These are phyloP conservation scores for Strobilomyces dryophilus DNA, from an alignment of 768 basidiomycete genomes.

Conservation along the genomic window DNA sequence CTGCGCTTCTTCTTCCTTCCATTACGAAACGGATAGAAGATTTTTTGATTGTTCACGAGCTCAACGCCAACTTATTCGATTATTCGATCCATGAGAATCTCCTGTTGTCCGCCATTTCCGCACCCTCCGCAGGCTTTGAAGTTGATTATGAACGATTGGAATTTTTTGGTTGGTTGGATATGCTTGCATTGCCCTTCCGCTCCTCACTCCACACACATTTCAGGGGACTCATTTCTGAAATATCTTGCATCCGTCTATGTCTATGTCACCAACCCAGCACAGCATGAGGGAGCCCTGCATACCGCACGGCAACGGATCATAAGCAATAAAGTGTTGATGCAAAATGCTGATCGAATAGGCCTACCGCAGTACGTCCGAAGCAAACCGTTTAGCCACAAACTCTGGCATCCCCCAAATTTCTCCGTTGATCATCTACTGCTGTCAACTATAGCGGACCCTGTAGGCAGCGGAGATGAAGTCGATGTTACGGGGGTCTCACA, in stretches of 20 bases:
- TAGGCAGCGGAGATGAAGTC: slow-evolving; percentile 30
- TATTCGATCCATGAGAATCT: slow-evolving; percentile 57
- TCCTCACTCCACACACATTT: slow-evolving; percentile 7
- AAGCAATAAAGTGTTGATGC: slow-evolving; percentile 65
- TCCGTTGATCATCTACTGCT: slow-evolving; percentile 22
- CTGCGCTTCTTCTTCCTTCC: slow-evolving; percentile 68
- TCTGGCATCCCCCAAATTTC: slow-evolving; percentile 59
- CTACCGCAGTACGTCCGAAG: slow-evolving; percentile 72
- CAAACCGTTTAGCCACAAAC: slow-evolving; percentile 60
- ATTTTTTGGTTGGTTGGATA: slow-evolving; percentile 66
- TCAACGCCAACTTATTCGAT: slow-evolving; percentile 66
- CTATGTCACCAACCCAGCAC: slow-evolving; percentile 63
- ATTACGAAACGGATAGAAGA: slow-evolving; percentile 71
- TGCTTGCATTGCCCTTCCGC: slow-evolving; percentile 20
- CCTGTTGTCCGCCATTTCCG: slow-evolving; percentile 62
- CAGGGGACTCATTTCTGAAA: slow-evolving; percentile 82
- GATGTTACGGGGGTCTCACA: slow-evolving; percentile 9
- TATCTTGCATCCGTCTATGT: slow-evolving; percentile 70
- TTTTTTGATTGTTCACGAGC: slow-evolving; percentile 69
- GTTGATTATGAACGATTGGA: slow-evolving; percentile 83
- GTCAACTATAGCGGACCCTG: slow-evolving; percentile 17
- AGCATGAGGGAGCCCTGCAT: slow-evolving; percentile 67
- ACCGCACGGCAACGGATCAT: slow-evolving; percentile 63
- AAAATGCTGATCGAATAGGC: slow-evolving; percentile 51
- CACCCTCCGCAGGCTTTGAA: slow-evolving; percentile 66